These are phyloP conservation scores for Malania oleifera DNA, from an alignment of 164 flowering plant species.

Conservation along the genomic window DNA sequence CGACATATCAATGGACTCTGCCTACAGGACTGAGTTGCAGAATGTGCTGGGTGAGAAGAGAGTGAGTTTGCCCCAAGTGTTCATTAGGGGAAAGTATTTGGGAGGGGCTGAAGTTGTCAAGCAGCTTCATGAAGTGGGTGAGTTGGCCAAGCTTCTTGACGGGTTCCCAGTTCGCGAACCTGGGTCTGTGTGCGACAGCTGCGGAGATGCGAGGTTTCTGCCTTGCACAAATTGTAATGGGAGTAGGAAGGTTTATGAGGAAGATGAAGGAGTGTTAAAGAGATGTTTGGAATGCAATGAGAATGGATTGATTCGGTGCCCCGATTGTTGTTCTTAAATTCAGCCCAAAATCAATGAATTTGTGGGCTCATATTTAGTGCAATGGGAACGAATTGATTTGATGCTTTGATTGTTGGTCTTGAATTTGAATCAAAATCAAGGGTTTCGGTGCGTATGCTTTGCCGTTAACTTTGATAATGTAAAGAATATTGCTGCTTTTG, in stretches of 20 bases:
- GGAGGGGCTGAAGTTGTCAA: conserved; percentile 5
- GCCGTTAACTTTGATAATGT: too few species aligned
- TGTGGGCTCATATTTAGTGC: too few species aligned
- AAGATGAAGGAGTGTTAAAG: conserved; percentile 3
- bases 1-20: conserved; percentile 5
- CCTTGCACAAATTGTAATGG: conserved; percentile 5
- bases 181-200: not conserved
- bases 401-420: too few species aligned
- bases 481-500: too few species aligned
- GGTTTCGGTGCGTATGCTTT: too few species aligned
- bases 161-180: not conserved
- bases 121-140: conserved; percentile 1
- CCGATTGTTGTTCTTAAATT: not conserved
- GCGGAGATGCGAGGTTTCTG: conserved; percentile 4
- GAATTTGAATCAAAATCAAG: too few species aligned
- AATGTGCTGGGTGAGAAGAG: not conserved
- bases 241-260: conserved; percentile 6
- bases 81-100: conserved; percentile 1
- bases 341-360: not conserved
- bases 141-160: conserved; percentile 3
- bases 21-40: conserved; percentile 2
- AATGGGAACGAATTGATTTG: too few species aligned
- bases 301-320: conserved; percentile 6
- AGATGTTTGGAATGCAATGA: conserved; percentile 3
- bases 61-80: conserved; percentile 1